Percentiles rank a stretch among this genome's conserved stretches.
Evolutionary conservation across 768 basidiomycete species (phyloP).

Genomic region (Suillus plorans): DNA sequence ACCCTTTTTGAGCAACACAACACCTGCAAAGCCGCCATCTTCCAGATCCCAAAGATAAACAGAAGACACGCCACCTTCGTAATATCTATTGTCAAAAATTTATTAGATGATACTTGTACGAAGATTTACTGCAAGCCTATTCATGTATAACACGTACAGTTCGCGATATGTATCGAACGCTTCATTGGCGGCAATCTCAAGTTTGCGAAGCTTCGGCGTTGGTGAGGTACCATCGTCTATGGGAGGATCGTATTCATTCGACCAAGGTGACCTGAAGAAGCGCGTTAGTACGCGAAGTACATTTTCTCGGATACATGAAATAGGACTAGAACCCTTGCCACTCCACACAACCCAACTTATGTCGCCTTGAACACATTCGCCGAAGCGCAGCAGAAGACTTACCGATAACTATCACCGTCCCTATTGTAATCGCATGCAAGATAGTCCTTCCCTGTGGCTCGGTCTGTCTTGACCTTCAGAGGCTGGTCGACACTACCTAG

Average conservation of each 20-base stretch:
- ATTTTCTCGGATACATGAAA: neutral
- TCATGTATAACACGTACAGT: slow-evolving; percentile 53
- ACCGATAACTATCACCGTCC: slow-evolving; percentile 91
- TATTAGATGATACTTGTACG: neutral
- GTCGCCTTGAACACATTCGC: neutral
- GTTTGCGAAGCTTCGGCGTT: slow-evolving; percentile 77
- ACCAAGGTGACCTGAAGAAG: slow-evolving; percentile 87
- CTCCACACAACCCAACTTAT: neutral
- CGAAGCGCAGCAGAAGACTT: slow-evolving; percentile 23
- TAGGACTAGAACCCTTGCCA: neutral
- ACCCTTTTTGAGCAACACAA: slow-evolving; percentile 96
- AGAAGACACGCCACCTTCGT: slow-evolving; percentile 95
- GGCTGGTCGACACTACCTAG: slow-evolving; percentile 95
- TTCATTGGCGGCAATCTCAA: slow-evolving; percentile 92
- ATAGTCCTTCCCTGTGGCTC: slow-evolving; percentile 81
- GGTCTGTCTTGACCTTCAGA: slow-evolving; percentile 77
- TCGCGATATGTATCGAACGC: slow-evolving; percentile 98
- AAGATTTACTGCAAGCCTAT: slow-evolving; percentile 3
- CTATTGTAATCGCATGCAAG: slow-evolving; percentile 93
- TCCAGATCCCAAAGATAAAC: slow-evolving; percentile 99
- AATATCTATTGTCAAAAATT: slow-evolving; percentile 63
- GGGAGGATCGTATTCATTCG: slow-evolving; percentile 92
- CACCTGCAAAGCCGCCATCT: slow-evolving; percentile 95
- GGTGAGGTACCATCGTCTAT: slow-evolving; percentile 89
- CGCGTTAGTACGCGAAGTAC: slow-evolving; percentile 13